Base-by-base conservation (phyloP, 2,329 filamentous ascomycete species). In the Monosporascus cannonballus region DNA sequence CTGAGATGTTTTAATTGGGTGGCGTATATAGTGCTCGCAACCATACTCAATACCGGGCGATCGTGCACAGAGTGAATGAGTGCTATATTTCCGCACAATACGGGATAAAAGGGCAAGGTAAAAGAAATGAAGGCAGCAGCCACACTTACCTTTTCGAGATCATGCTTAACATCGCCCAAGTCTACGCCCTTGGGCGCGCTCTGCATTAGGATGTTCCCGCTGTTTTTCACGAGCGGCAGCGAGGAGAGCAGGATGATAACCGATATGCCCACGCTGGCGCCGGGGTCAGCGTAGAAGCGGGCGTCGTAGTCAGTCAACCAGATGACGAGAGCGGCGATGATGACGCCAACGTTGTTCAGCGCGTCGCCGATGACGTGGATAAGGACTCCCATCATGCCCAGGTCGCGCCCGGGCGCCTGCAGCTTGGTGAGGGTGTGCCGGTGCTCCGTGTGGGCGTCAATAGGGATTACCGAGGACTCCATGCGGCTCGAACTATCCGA, bases 271-370 rank as follows among this genome's bases (percentile, higher is more conserved):
- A 88, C 75, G 53, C 85, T 82, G 36, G 85, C 78, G 3, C 76
- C 84, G 0, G 88, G 87, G 63, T 92, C 88, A 5, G 84, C 86
- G 59, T 90, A 91, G 71, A 79, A 89, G 36, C 85, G 76, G 3
- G 68, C 73, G 1, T 79, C 72, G 30, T 78, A 82, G 30, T 76
- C 64, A 0, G 78, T 73, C 52, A 84, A 73, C 87, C 86, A 90
- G 65, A 91, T 86, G 34, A 89, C 74, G 2, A 85, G 62, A 0
- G 85, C 86, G 1, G 86, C 80, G 37, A 85, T 72, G 48, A 90
- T 89, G 54, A 92, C 87, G 9, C 86, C 87, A 11, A 90, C 67
- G 60, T 92, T 92, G 70, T 90, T 91, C 56, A 87, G 75, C 5
- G 86, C 85, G 61, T 92, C 88, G 34, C 86, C 84, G 3, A 88